phyloP scores from a whole-genome alignment of 2,329 filamentous ascomycete genomes.

The Xylariaceae sp. region DNA sequence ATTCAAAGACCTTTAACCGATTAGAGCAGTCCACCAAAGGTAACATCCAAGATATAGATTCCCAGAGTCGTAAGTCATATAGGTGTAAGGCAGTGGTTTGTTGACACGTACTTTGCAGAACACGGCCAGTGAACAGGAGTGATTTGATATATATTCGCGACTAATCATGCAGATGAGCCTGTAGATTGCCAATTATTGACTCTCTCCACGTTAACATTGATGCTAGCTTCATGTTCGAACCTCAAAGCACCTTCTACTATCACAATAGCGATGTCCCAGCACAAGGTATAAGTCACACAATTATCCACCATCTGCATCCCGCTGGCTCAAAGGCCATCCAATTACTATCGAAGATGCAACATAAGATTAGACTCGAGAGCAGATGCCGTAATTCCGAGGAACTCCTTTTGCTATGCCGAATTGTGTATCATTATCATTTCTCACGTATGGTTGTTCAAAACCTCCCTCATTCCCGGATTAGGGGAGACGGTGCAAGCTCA shows the following conservation, averaged over 20 bases:
- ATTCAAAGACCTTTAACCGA: no score
- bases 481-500: constrained; percentile 13
- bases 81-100: no score
- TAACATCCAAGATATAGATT: no score
- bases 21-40: no score
- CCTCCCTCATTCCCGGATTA: background rate
- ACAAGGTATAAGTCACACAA: background rate
- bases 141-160: no score
- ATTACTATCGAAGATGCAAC: constrained; percentile 1
- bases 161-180: no score
- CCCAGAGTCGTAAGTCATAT: no score
- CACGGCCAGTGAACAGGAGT: no score
- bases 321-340: background rate
- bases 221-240: background rate
- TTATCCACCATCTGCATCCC: background rate
- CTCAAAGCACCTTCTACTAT: no score
- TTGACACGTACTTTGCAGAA: no score
- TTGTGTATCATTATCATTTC: background rate
- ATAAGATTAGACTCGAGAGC: constrained; percentile 1
- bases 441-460: background rate
- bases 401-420: constrained; percentile 11
- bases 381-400: background rate
- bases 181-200: no score
- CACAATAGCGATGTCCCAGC: constrained; percentile 4
- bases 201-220: no score